A percentile compares a stretch with the other conserved stretches of the same genome.
phyloP scores from a whole-genome alignment of 164 flowering plant genomes.

The Amborella trichopoda region DNA sequence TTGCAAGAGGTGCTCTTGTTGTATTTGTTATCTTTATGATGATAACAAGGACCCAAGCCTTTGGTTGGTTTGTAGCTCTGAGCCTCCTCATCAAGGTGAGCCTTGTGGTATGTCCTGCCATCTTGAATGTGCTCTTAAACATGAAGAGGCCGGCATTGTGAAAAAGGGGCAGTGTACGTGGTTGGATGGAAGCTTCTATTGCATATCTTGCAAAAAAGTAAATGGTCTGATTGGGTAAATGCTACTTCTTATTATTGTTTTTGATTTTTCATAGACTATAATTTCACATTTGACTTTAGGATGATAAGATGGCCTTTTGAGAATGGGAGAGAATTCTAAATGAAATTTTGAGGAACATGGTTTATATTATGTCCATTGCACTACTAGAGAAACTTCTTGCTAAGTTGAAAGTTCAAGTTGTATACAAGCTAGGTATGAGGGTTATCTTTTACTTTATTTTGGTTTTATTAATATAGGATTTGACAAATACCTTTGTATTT shows the following conservation, averaged over 20 bases:
- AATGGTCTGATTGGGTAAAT: slow-evolving; percentile 78
- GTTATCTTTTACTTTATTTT: too few species aligned
- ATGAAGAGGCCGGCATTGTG: slow-evolving; percentile 54
- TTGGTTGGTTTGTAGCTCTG: slow-evolving; percentile 81
- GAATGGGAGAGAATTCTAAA: too few species aligned
- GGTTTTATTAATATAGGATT: too few species aligned
- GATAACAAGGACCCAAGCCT: slow-evolving; percentile 98
- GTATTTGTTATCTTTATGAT: slow-evolving; percentile 72
- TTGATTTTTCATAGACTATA: neutral
- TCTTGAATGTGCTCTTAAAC: slow-evolving; percentile 79
- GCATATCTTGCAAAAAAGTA: slow-evolving; percentile 75
- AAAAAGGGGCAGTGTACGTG: slow-evolving; percentile 21
- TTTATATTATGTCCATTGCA: too few species aligned
- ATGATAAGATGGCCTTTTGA: too few species aligned
- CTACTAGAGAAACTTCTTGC: too few species aligned
- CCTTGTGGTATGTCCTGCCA: slow-evolving; percentile 92
- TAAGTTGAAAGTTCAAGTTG: too few species aligned
- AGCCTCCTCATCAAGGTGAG: slow-evolving; percentile 48
- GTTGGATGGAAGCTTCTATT: slow-evolving; percentile 69
- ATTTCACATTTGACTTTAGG: too few species aligned
- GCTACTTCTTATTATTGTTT: neutral
- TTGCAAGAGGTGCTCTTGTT: slow-evolving; percentile 95
- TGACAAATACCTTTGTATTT: too few species aligned
- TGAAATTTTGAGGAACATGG: too few species aligned
- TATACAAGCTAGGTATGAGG: too few species aligned